These are phyloP conservation scores for Orbilia ellipsospora DNA, from an alignment of 2,329 filamentous ascomycete genomes.

Conservation along the genomic window DNA sequence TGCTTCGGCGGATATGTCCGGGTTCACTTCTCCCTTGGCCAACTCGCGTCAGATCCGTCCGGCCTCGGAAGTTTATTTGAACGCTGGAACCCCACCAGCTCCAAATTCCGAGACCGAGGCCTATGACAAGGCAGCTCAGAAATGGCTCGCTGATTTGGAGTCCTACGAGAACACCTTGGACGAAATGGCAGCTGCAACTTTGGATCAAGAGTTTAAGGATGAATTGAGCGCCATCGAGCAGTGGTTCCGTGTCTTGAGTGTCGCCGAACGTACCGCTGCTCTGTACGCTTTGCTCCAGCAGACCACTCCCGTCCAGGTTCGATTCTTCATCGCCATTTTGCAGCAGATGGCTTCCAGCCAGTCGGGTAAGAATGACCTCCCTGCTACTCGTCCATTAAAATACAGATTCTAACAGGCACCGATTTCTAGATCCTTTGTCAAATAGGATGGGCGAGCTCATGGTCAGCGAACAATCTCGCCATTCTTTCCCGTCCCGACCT, in stretches of 20 bases:
- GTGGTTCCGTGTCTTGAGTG: constrained; percentile 97
- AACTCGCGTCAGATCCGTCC: constrained; percentile 85
- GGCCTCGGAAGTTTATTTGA: constrained; percentile 86
- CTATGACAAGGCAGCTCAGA: constrained; percentile 92
- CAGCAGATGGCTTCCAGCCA: constrained; percentile 99
- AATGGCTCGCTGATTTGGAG: constrained; percentile 99
- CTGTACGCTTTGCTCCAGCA: constrained; percentile 96
- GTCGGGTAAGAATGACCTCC: constrained; percentile 73
- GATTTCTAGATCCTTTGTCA: constrained; percentile 85
- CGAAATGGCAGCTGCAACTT: constrained; percentile 98
- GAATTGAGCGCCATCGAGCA: constrained; percentile 98
- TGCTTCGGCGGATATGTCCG: constrained; percentile 93
- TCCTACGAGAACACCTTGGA: constrained; percentile 98
- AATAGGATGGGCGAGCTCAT: constrained; percentile 95
- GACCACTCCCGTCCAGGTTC: constrained; percentile 97
- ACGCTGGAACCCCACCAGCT: constrained; percentile 58
- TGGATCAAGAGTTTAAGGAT: constrained; percentile 99
- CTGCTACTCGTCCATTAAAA: constrained; percentile 50
- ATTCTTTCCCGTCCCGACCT: constrained; percentile 81
- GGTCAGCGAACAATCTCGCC: constrained; percentile 89
- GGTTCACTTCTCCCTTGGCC: constrained; percentile 74
- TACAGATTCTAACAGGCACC: constrained; percentile 56
- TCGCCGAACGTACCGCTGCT: constrained; percentile 94
- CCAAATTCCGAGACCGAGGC: constrained; percentile 77
- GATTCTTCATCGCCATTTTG: constrained; percentile 98